Base-by-base conservation (phyloP, 208 protist genomes). In the Trypanosoma boissoni region DNA sequence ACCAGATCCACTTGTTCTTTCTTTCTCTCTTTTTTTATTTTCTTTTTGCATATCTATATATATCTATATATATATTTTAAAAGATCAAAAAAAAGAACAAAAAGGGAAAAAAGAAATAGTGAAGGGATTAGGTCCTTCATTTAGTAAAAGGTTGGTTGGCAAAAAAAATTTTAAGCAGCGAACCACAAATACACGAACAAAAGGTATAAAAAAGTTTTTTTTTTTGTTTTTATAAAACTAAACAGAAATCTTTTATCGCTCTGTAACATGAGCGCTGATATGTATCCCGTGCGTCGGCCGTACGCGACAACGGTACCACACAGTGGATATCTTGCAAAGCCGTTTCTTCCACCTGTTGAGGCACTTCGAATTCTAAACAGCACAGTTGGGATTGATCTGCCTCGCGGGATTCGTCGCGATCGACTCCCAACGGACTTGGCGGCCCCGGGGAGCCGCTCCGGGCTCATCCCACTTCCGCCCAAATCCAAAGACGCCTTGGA, bases 201-300 rank as follows among this genome's bases (percentile, higher is more conserved):
- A 39, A 6, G 12, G n/a, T n/a, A 39, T 16, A 12, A 39, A 6
- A 39, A 39, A 12, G 34, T 39, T 6, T 12, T 39, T 16, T 39
- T 39, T 39, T 12, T 39, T 16, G 8, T 39, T 39, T 12, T 16
- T 39, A 16, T 6, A 16, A 39, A 39, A 39, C 8, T 39, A 12
- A 16, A 12, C 34, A 16, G 6, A 16, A 39, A 39, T 39, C 12
- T 6, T 39, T 39, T 39, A 39, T 39, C 12, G 12, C 12, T 12
- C 34, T 16, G 12, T 12, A 12, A 0, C 10, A n/a, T 14, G 34
- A 43, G 21, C 29, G 6, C 39, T 21, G 31, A 29, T 21, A 63
- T 60, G 65, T 88, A 88, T 71, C 81, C 85, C 5, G 79, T 84
- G 18, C 72, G 85, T 14, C 80, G 81, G 1, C 85, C 85, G 0